Base-by-base conservation (phyloP, 805 yeast genomes). In the Wickerhamiella azyma region DNA sequence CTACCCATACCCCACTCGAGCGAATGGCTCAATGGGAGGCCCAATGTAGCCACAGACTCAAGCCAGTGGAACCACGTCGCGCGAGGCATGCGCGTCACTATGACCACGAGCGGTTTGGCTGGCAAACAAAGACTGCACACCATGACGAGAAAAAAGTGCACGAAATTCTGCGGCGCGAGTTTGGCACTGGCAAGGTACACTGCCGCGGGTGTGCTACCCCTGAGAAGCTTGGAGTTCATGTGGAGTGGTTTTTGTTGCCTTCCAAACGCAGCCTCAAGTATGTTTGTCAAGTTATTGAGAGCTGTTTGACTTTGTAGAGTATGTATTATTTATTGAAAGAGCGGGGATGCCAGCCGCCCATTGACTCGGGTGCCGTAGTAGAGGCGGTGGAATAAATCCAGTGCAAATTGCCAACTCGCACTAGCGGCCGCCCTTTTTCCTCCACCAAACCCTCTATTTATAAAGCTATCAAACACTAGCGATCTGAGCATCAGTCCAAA, bases 401-500 rank as follows among this genome's bases (percentile, higher is more conserved):
- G n/a, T n/a, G n/a, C n/a, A n/a, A n/a, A n/a, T n/a, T n/a, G n/a
- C n/a, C n/a, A n/a, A n/a, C n/a, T n/a, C n/a, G n/a, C n/a, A n/a
- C n/a, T n/a, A n/a, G n/a, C n/a, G n/a, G n/a, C n/a, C n/a, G n/a
- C n/a, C n/a, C 3, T 9, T 21, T 21, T 4, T 21, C 24, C 24
- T 21, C 24, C 24, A 21, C 24, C 7, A 21, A 4, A 4, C 24
- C 4, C 24, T 21, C 7, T 21, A 5, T 21, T 7, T 21, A 21
- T 21, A 21, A 4, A 21, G 30, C 30, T 6, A n/a, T n/a, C n/a
- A 30, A 3, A 30, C 33, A n/a, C 33, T 11, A 3, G 35, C 53
- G 64, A 89, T 72, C 63, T 85, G 94, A 49, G 73, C 75, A 47
- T 80, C 82, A 42, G 95, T 85, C 98, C 98, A 92, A 55, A 89